Percentiles rank a stretch among this genome's conserved stretches.
Evolutionary conservation across 805 yeast genomes (phyloP).

Genomic region (Candida corydali): DNA sequence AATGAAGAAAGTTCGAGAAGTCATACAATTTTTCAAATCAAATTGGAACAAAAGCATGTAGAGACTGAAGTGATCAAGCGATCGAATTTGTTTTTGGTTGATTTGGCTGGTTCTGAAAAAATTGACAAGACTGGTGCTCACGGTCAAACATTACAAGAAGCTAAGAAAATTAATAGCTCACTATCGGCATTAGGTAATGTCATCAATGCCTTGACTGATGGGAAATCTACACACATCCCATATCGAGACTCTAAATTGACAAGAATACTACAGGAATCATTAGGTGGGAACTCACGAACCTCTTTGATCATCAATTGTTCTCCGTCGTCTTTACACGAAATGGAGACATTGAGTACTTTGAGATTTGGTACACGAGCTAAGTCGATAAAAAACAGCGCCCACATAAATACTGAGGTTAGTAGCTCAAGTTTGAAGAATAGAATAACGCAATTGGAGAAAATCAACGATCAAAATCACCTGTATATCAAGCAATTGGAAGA

Average conservation of each 20-base stretch:
- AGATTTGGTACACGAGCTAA: conserved; percentile 88
- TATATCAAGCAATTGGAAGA: conserved; percentile 39
- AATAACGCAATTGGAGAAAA: conserved; percentile 30
- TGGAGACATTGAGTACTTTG: conserved; percentile 78
- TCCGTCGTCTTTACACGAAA: conserved; percentile 69
- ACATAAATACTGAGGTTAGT: conserved; percentile 57
- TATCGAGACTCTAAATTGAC: conserved; percentile 81
- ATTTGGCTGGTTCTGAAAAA: conserved; percentile 85
- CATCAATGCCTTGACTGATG: conserved; percentile 72
- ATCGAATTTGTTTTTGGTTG: conserved; percentile 70
- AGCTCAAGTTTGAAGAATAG: conserved; percentile 44
- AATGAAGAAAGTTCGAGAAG: conserved; percentile 73
- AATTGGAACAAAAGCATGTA: conserved; percentile 56
- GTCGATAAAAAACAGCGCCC: conserved; percentile 66
- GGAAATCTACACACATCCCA: conserved; percentile 70
- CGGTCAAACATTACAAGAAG: conserved; percentile 75
- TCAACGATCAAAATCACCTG: conserved; percentile 22
- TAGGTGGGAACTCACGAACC: conserved; percentile 87
- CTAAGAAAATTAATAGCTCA: conserved; percentile 78
- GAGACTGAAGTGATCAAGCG: conserved; percentile 54
- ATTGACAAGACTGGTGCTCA: conserved; percentile 70
- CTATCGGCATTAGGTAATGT: conserved; percentile 77
- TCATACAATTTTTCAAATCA: conserved; percentile 73
- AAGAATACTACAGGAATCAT: conserved; percentile 67
- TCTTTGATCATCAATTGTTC: conserved; percentile 83